phyloP scores from a whole-genome alignment of 2,329 filamentous ascomycete genomes.

The Verticillium nubilum region DNA sequence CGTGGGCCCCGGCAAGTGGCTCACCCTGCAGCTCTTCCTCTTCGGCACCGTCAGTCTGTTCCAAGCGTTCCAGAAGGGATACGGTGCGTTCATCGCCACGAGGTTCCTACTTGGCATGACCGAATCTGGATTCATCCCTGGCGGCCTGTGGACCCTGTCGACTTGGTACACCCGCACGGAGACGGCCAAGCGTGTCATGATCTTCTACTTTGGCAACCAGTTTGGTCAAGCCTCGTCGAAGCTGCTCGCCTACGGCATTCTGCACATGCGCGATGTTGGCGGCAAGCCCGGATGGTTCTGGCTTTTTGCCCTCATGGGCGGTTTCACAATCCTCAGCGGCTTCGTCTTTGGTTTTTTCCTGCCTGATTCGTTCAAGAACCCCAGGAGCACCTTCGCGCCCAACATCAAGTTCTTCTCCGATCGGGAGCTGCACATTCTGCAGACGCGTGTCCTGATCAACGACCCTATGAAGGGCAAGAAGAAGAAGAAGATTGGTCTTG shows the following conservation, averaged over 20 bases:
- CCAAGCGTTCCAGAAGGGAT: constrained; percentile 44
- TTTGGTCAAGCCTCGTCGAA: constrained; percentile 37
- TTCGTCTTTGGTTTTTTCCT: constrained; percentile 35
- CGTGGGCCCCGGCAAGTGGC: constrained; percentile 46
- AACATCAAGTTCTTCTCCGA: constrained; percentile 27
- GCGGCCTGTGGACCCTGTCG: constrained; percentile 42
- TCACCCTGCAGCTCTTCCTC: constrained; percentile 46
- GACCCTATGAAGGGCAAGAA: constrained; percentile 41
- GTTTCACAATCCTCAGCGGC: constrained; percentile 41
- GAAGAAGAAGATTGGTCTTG: constrained; percentile 38
- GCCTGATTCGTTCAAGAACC: constrained; percentile 38
- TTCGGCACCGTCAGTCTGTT: constrained; percentile 49
- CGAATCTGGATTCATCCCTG: constrained; percentile 52
- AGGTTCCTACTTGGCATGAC: constrained; percentile 46
- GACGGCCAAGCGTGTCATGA: constrained; percentile 44
- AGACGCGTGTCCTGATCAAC: constrained; percentile 32
- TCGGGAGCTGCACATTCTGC: constrained; percentile 34
- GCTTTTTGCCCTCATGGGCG: constrained; percentile 48
- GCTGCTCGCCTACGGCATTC: constrained; percentile 38
- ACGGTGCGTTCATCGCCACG: constrained; percentile 40
- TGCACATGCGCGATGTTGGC: constrained; percentile 42
- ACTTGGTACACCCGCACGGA: constrained; percentile 51
- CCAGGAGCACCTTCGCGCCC: constrained; percentile 34
- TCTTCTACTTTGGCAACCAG: constrained; percentile 53
- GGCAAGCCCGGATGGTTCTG: constrained; percentile 51